Evolutionary conservation across 768 basidiomycete species (phyloP).

Genomic region (Sarcomyxa edulis): DNA sequence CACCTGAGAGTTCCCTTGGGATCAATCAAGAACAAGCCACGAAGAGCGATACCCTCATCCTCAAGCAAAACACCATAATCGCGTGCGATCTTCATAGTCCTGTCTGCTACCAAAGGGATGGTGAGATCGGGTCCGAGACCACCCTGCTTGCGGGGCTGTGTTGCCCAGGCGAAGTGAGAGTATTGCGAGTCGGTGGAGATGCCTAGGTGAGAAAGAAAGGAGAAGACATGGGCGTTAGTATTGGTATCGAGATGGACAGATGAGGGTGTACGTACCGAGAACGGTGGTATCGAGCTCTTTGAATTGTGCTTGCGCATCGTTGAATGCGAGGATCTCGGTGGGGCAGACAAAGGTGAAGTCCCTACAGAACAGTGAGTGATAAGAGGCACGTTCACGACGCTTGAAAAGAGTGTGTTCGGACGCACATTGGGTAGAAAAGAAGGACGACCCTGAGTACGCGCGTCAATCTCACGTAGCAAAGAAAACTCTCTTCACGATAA

Average conservation of each 20-base stretch:
- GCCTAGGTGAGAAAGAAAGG: conserved; percentile 26
- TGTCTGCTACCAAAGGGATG: conserved; percentile 79
- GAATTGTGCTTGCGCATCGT: conserved; percentile 78
- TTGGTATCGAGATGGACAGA: too few species aligned
- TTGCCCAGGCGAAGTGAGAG: conserved; percentile 85
- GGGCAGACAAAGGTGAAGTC: conserved; percentile 90
- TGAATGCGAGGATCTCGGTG: conserved; percentile 95
- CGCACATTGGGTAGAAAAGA: conserved; percentile 91
- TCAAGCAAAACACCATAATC: conserved; percentile 88
- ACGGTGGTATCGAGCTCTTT: conserved; percentile 67
- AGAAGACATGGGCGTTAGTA: not conserved
- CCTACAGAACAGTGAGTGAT: conserved; percentile 29
- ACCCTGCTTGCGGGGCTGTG: conserved; percentile 76
- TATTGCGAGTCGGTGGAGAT: conserved; percentile 89
- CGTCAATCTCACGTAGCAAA: conserved; percentile 4
- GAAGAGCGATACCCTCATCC: conserved; percentile 83
- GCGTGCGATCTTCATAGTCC: conserved; percentile 71
- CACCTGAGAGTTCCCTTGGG: conserved; percentile 73
- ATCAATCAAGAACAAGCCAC: conserved; percentile 84
- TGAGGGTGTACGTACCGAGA: conserved; percentile 47
- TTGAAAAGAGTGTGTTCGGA: conserved; percentile 10
- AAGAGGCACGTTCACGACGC: not conserved
- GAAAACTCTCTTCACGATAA: not conserved
- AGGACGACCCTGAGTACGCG: conserved; percentile 74
- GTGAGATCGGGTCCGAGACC: conserved; percentile 87